Percentiles rank a stretch among this genome's conserved stretches.
phyloP scores from a whole-genome alignment of 2,329 filamentous ascomycete species.

The Alternaria triticina region DNA sequence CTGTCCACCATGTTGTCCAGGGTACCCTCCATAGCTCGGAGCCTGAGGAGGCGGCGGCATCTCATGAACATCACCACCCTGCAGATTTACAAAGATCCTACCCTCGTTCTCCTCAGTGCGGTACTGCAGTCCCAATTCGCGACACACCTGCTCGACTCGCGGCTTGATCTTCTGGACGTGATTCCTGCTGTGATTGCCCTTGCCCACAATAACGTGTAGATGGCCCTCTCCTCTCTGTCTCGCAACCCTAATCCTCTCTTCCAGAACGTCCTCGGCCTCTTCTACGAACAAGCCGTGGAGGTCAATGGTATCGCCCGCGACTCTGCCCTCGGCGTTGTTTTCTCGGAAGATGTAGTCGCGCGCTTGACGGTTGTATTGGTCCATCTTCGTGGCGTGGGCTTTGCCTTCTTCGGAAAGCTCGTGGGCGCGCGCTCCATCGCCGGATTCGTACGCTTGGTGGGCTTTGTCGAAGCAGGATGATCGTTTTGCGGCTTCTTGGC shows the following conservation, averaged over 20 bases:
- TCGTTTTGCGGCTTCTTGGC: constrained; percentile 79
- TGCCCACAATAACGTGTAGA: constrained; percentile 94
- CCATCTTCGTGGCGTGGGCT: constrained; percentile 80
- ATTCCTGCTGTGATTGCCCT: constrained; percentile 83
- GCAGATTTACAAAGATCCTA: constrained; percentile 84
- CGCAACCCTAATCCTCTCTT: constrained; percentile 82
- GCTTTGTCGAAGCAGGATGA: constrained; percentile 72
- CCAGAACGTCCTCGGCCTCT: constrained; percentile 90
- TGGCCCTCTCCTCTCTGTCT: constrained; percentile 76
- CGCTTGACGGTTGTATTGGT: constrained; percentile 87
- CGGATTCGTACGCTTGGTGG: constrained; percentile 79
- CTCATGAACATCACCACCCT: constrained; percentile 65
- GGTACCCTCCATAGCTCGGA: constrained; percentile 45
- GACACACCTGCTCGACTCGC: constrained; percentile 86
- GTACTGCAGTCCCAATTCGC: constrained; percentile 81
- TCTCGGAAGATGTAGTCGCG: constrained; percentile 94
- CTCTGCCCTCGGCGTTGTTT: constrained; percentile 81
- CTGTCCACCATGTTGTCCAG: constrained; percentile 52
- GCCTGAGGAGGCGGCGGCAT: constrained; percentile 51
- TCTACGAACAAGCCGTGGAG: constrained; percentile 94
- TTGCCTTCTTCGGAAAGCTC: constrained; percentile 85
- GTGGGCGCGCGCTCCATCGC: constrained; percentile 85
- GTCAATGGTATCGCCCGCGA: constrained; percentile 84
- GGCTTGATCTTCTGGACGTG: constrained; percentile 96
- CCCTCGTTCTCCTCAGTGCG: constrained; percentile 88